A percentile compares a stretch with the other conserved stretches of the same genome.
Evolutionary conservation across 257 asterid species (phyloP).

Genomic region (Ocimum tenuiflorum): DNA sequence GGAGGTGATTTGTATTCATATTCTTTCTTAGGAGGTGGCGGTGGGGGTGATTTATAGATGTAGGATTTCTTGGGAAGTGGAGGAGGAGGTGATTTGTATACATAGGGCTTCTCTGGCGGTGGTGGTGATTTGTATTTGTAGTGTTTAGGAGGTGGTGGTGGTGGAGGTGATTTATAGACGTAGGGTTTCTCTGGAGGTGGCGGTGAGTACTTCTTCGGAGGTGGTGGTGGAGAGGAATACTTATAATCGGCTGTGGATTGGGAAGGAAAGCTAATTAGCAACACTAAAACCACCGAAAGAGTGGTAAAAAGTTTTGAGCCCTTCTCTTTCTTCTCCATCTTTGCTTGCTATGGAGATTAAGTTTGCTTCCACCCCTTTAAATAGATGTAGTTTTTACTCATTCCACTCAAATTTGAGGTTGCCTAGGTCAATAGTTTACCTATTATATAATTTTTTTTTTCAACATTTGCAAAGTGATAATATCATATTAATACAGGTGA

Average conservation of each 20-base stretch:
- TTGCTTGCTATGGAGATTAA: conserved; percentile 1
- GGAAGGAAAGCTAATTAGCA: conserved; percentile 7
- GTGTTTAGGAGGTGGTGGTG: background rate
- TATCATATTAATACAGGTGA: background rate
- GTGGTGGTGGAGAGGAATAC: conserved; percentile 17
- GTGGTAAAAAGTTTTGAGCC: conserved; percentile 11
- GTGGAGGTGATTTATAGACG: conserved; percentile 5
- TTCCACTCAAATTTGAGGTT: background rate
- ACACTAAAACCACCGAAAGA: conserved; percentile 22
- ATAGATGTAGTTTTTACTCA: conserved; percentile 4
- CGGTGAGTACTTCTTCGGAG: background rate
- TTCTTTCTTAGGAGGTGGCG: background rate
- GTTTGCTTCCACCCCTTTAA: background rate
- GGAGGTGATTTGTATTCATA: background rate
- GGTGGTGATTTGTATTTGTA: background rate
- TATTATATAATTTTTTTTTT: background rate
- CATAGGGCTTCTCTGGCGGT: background rate
- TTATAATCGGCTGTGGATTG: conserved; percentile 15
- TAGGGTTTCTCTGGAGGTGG: conserved; percentile 11
- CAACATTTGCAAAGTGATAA: background rate
- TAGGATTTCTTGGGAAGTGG: background rate
- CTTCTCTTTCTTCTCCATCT: conserved; percentile 15
- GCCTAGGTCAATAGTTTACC: background rate
- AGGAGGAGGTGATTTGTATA: background rate
- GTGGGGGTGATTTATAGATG: background rate